Conservation (phyloP, 805 yeast genomes). For the Candida loeiensis region DNA sequence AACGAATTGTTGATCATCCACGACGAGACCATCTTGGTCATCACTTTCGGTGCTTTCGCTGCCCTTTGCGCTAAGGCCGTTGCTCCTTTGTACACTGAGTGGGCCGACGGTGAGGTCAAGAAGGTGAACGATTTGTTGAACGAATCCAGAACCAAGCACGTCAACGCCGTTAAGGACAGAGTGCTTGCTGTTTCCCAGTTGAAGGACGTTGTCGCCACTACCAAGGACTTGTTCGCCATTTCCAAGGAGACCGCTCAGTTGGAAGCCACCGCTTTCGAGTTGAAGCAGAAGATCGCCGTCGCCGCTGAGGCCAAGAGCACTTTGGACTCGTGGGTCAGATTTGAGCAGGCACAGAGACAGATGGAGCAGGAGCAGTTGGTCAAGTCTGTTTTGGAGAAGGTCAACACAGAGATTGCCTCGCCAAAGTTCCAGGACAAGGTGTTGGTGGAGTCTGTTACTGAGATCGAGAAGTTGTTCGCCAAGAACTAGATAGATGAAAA, state of each 20-base stretch:
- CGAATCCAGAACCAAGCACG: slow-evolving; percentile 86
- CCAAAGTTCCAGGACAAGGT: slow-evolving; percentile 92
- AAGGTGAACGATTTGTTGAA: slow-evolving; percentile 79
- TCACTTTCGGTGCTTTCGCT: slow-evolving; percentile 74
- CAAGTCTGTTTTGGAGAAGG: slow-evolving; percentile 80
- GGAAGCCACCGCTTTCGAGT: slow-evolving; percentile 91
- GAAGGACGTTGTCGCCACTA: slow-evolving; percentile 87
- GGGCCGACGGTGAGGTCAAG: slow-evolving; percentile 84
- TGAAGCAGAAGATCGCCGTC: slow-evolving; percentile 84
- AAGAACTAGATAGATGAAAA: slow-evolving; percentile 25
- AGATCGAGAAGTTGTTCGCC: slow-evolving; percentile 81
- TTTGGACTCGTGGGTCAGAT: slow-evolving; percentile 98
- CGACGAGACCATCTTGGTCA: slow-evolving; percentile 86
- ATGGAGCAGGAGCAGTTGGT: slow-evolving; percentile 91
- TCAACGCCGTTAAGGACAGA: slow-evolving; percentile 88
- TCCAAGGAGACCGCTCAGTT: slow-evolving; percentile 96
- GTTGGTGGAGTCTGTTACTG: slow-evolving; percentile 86
- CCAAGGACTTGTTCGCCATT: slow-evolving; percentile 86
- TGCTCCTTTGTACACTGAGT: slow-evolving; percentile 92
- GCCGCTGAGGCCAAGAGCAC: slow-evolving; percentile 91
- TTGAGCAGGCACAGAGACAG: slow-evolving; percentile 94
- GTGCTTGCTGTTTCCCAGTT: slow-evolving; percentile 83
- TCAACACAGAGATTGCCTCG: slow-evolving; percentile 76
- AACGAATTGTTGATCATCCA: slow-evolving; percentile 89
- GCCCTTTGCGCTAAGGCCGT: slow-evolving; percentile 77